phyloP scores from a whole-genome alignment of 495 filamentous ascomycete genomes.

The Podospora didyma region DNA sequence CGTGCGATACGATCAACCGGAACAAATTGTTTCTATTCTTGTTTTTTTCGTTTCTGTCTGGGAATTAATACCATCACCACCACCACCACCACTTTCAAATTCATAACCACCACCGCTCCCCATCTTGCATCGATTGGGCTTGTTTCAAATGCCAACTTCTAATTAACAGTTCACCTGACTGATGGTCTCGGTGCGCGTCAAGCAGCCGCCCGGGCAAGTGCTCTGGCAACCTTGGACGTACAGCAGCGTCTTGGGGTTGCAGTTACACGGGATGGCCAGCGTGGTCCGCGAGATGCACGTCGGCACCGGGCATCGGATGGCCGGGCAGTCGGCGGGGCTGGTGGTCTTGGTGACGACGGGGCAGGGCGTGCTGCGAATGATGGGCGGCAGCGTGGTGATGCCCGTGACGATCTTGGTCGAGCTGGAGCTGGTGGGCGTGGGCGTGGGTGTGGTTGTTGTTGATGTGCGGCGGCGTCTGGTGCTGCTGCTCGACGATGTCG shows the following conservation, averaged over 20 bases:
- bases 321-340: conserved; percentile 32
- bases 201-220: conserved; percentile 32
- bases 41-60: background rate
- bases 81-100: too few relatives aligned
- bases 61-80: too few relatives aligned
- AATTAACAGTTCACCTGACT: conserved; percentile 13
- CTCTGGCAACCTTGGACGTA: conserved; percentile 38
- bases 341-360: conserved; percentile 38
- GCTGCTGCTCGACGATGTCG: conserved; percentile 7
- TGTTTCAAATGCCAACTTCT: too few relatives aligned
- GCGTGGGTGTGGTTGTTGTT: background rate
- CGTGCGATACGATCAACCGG: too few relatives aligned
- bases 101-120: too few relatives aligned
- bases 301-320: conserved; percentile 37
- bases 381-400: conserved; percentile 22
- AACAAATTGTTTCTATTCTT: too few relatives aligned
- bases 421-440: conserved; percentile 10
- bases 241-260: conserved; percentile 33
- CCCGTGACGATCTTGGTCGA: conserved; percentile 19
- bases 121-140: too few relatives aligned
- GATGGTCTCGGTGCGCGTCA: conserved; percentile 30
- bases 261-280: conserved; percentile 35
- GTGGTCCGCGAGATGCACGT: conserved; percentile 31
- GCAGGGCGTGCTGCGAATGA: conserved; percentile 22
- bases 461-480: conserved; percentile 5